Evolutionary conservation across 2,329 filamentous ascomycete species (phyloP).

Genomic region (Aspergillus ochraceus): DNA sequence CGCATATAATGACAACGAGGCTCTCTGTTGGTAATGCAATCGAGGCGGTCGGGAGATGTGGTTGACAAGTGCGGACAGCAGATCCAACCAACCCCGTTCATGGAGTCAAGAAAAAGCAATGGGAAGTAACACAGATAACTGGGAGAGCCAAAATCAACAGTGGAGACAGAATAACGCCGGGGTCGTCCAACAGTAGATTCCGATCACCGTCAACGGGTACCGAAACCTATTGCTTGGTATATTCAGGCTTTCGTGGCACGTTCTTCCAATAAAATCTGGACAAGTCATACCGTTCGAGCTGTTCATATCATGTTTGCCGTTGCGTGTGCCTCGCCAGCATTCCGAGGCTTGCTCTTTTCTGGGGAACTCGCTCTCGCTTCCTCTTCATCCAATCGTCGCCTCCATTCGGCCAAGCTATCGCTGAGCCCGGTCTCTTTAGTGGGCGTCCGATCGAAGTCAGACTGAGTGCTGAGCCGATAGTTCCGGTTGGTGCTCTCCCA

Average conservation of each 20-base stretch:
- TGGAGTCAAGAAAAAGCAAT: constrained; percentile 1
- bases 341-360: constrained; percentile 27
- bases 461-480: constrained; percentile 84
- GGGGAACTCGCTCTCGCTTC: constrained; percentile 38
- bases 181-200: not conserved
- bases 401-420: constrained; percentile 76
- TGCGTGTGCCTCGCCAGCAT: constrained; percentile 19
- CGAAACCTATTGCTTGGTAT: not conserved
- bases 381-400: constrained; percentile 70
- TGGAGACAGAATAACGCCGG: not conserved
- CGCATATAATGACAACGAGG: not conserved
- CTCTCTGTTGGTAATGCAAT: not conserved
- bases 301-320: constrained; percentile 38
- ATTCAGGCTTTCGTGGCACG: constrained; percentile 20
- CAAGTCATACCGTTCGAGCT: constrained; percentile 15
- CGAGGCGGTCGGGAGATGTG: not conserved
- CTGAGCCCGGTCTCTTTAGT: constrained; percentile 56
- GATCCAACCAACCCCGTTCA: not conserved
- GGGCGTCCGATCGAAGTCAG: constrained; percentile 73
- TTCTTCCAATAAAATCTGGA: constrained; percentile 24
- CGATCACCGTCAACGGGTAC: not conserved
- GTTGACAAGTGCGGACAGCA: not conserved
- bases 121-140: constrained; percentile 5
- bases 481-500: constrained; percentile 97
- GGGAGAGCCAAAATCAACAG: not conserved